These are phyloP conservation scores for Pholiota molesta DNA, from an alignment of 768 basidiomycete species.

Conservation along the genomic window DNA sequence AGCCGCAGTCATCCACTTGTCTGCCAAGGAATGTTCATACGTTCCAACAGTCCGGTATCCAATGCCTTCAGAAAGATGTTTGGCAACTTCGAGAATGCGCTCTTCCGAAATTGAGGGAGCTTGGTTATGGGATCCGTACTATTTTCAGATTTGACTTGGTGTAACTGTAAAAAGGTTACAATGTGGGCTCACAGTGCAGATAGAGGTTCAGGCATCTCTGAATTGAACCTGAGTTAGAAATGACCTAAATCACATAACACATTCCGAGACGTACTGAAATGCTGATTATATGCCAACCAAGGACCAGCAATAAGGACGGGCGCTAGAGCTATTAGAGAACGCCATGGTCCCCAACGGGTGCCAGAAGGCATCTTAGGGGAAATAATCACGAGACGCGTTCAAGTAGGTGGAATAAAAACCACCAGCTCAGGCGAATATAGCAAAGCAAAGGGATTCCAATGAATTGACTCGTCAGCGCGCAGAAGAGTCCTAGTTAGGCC, in stretches of 20 bases:
- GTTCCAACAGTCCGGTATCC: slow-evolving; percentile 94
- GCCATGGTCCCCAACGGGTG: slow-evolving; percentile 58
- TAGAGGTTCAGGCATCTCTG: slow-evolving; percentile 63
- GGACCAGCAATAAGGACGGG: slow-evolving; percentile 58
- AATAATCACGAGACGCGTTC: too few species aligned
- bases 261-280: slow-evolving; percentile 42
- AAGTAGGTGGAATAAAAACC: too few species aligned
- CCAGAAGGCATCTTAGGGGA: slow-evolving; percentile 24
- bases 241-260: not conserved
- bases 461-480: too few species aligned
- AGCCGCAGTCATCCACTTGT: slow-evolving; percentile 77
- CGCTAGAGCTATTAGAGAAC: slow-evolving; percentile 55
- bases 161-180: not conserved
- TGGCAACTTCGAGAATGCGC: slow-evolving; percentile 63
- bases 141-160: slow-evolving; percentile 2
- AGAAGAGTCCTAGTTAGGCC: too few species aligned
- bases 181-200: slow-evolving; percentile 47
- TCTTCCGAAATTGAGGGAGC: slow-evolving; percentile 74
- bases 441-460: too few species aligned
- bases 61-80: slow-evolving; percentile 79
- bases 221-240: not conserved
- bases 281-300: slow-evolving; percentile 48
- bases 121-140: slow-evolving; percentile 54
- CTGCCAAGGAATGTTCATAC: slow-evolving; percentile 82
- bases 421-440: too few species aligned